phyloP scores from a whole-genome alignment of 108 stramenopile species.

The Mediolabrus comicus region DNA sequence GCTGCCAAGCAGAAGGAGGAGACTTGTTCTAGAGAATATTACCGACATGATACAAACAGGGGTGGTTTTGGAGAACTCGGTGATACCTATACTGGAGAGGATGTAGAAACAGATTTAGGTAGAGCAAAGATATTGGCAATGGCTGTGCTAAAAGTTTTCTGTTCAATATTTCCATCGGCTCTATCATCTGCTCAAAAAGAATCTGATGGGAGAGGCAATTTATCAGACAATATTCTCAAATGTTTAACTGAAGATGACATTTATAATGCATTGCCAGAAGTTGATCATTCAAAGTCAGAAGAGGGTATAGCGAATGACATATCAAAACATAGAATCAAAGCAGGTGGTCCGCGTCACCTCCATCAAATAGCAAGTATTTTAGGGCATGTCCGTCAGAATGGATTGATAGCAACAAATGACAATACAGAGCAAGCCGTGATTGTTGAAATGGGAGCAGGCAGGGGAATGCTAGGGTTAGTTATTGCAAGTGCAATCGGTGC shows the following conservation, averaged over 20 bases:
- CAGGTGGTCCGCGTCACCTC: constrained; percentile 71
- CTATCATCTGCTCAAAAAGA: neutral
- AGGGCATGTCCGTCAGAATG: constrained; percentile 59
- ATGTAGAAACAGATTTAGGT: constrained; percentile 9
- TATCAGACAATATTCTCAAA: constrained; percentile 21
- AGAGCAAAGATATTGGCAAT: constrained; percentile 57
- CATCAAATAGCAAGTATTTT: constrained; percentile 76
- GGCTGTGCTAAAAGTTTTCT: constrained; percentile 57
- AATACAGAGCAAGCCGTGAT: neutral
- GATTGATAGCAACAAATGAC: constrained; percentile 19
- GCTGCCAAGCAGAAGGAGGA: constrained; percentile 47
- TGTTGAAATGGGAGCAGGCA: constrained; percentile 85
- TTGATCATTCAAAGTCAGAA: constrained; percentile 60
- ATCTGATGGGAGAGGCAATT: neutral
- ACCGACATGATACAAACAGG: constrained; percentile 53
- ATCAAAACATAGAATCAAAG: constrained; percentile 51
- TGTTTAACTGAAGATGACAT: constrained; percentile 49
- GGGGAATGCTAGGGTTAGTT: constrained; percentile 78
- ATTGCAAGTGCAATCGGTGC: constrained; percentile 58
- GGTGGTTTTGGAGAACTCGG: constrained; percentile 66
- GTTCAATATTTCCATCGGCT: constrained; percentile 41
- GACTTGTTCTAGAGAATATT: constrained; percentile 46
- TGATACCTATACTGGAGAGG: neutral
- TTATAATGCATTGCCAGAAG: constrained; percentile 49
- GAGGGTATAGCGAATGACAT: constrained; percentile 43